phyloP scores from a whole-genome alignment of 1,284 basidiomycete species.

The Austroboletus novae-zelandiae region DNA sequence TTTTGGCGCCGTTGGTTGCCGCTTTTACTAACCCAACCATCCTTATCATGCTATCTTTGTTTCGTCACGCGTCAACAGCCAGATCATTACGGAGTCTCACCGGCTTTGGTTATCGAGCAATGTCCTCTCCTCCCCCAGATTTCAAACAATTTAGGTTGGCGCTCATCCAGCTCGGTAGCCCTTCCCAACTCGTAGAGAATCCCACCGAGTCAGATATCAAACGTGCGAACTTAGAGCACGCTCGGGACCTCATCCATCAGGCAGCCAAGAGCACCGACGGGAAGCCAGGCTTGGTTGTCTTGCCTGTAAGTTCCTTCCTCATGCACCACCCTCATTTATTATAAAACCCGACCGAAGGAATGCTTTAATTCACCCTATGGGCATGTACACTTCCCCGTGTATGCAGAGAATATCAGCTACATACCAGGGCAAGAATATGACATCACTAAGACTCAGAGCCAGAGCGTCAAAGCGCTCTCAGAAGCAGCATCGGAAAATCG shows the following conservation, averaged over 20 bases:
- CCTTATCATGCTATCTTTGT: conserved; percentile 13
- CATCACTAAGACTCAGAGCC: conserved; percentile 58
- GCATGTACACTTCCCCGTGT: conserved; percentile 77
- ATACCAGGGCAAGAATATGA: conserved; percentile 57
- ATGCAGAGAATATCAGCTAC: conserved; percentile 79
- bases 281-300: conserved; percentile 80
- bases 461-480: conserved; percentile 83
- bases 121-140: conserved; percentile 34
- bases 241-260: conserved; percentile 71
- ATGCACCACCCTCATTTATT: neutral
- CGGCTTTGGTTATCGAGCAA: conserved; percentile 11
- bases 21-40: too few species aligned
- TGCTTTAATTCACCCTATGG: conserved; percentile 99
- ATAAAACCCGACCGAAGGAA: conserved; percentile 53
- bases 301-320: conserved; percentile 64
- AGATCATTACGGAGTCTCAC: neutral
- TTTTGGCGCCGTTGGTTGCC: too few species aligned
- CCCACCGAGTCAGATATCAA: conserved; percentile 42
- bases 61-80: conserved; percentile 10
- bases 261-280: conserved; percentile 52
- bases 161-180: conserved; percentile 79
- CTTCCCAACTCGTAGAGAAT: conserved; percentile 46
- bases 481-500: conserved; percentile 77
- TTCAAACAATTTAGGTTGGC: conserved; percentile 81
- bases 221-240: conserved; percentile 73